Percentiles rank a stretch among this genome's conserved stretches.
Evolutionary conservation across 2,329 filamentous ascomycete genomes (phyloP).

Genomic region (Arachnopeziza araneosa): DNA sequence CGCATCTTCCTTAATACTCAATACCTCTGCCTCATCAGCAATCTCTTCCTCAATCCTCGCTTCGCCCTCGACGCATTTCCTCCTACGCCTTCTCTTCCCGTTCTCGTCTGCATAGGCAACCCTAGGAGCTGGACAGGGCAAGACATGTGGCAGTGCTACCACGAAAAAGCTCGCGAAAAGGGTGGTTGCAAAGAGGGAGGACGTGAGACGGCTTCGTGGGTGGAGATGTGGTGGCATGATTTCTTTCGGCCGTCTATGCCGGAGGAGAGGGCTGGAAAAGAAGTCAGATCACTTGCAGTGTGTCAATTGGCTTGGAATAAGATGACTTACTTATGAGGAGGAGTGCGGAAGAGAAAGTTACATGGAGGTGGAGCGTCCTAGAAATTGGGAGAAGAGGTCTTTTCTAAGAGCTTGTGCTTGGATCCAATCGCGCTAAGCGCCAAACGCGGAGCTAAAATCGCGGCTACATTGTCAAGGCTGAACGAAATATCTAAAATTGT

Average conservation of each 20-base stretch:
- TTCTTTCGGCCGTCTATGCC: background rate
- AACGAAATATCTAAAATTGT: background rate
- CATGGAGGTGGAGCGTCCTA: constrained; percentile 1
- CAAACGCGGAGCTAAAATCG: background rate
- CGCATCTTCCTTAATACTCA: constrained; percentile 35
- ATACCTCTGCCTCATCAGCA: constrained; percentile 8
- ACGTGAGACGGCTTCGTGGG: constrained; percentile 87
- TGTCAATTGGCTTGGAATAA: background rate
- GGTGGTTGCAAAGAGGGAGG: constrained; percentile 91
- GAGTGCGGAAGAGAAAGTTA: constrained; percentile 3
- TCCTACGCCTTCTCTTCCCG: constrained; percentile 35
- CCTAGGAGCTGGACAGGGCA: constrained; percentile 84
- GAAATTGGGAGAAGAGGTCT: background rate
- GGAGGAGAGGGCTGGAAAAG: constrained; percentile 14
- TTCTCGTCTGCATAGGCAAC: constrained; percentile 62
- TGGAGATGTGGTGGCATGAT: constrained; percentile 81
- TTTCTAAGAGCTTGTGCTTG: background rate
- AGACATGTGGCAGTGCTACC: constrained; percentile 80
- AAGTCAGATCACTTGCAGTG: background rate
- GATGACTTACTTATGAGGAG: constrained; percentile 12
- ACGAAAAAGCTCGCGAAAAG: constrained; percentile 86
- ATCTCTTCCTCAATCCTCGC: background rate
- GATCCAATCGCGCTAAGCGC: background rate
- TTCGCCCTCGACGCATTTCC: constrained; percentile 33
- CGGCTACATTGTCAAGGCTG: constrained; percentile 9